Evolutionary conservation across 495 filamentous ascomycete species (phyloP), one percentile per base, ranked within the genome.

Genomic region (Hapsidospora chrysogenum): DNA sequence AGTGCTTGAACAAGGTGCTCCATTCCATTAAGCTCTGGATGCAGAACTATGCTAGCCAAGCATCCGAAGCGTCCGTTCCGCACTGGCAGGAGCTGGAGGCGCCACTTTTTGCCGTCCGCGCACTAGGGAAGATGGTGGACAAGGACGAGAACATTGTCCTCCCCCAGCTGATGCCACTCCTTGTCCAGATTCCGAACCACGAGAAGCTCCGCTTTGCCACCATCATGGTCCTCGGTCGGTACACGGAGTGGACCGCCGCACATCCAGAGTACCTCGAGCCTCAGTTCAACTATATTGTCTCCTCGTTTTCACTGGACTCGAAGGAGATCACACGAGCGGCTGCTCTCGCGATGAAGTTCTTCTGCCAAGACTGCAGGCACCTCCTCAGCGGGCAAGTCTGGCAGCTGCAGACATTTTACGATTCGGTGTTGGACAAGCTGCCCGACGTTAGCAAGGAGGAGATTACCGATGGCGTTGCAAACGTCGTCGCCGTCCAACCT

Each of bases 81-180:
- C 76, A 93, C 39, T 99, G 89, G 89, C 89, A 96, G 56, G 74
- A 85, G 46, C 66, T 99, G 8, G 89, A 99, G 54, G 85, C 92
- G 4, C 86, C 89, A 3, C 66, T 99, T 9, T 99, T 99, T 52
- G 82, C 80, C 40, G 74, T 99, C 65, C 72, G 89, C 35, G 89
- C 89, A 1, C 93, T 99, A 85, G 89, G 89, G 7, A 78, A 85
- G 29, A 95, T 95, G 85, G 86, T 99, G 11, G 78, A 86, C 10
- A 70, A 74, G 23, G 78, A 92, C 34, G 89, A 99, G 50, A 79
- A 66, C 41, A 72, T 75, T 17, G 74, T 99, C 36, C 62, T 99
- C 9, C 79, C 81, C 2, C 79, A 87, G 46, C 76, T 96, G 9
- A 92, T 99, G 53, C 84, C 82, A 6, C 60, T 95, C 33, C 73